These are phyloP conservation scores for Boletellus emodensis DNA, from an alignment of 768 basidiomycete genomes.

Conservation along the genomic window DNA sequence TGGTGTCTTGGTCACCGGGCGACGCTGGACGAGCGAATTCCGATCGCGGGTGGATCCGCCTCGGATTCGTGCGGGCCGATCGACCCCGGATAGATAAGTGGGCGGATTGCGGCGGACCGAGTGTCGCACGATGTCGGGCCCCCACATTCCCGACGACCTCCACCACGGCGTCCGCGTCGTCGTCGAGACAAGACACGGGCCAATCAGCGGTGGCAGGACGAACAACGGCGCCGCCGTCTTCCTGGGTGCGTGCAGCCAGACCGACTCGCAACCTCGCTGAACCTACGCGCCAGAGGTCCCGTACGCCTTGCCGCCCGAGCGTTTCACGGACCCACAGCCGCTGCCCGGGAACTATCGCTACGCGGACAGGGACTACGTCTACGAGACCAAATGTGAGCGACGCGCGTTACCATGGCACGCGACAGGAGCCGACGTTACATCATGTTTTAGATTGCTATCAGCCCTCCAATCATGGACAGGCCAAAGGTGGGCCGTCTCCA, in stretches of 20 bases:
- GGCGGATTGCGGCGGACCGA: too few species aligned
- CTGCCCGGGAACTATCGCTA: constrained; percentile 55
- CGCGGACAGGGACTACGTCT: constrained; percentile 55
- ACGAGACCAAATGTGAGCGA: constrained; percentile 52
- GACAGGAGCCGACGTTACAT: background rate
- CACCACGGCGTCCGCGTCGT: constrained; percentile 39
- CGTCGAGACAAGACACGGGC: constrained; percentile 54
- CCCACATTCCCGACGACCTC: constrained; percentile 59
- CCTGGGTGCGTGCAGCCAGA: constrained; percentile 28
- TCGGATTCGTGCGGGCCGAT: too few species aligned
- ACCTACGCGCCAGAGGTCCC: constrained; percentile 54
- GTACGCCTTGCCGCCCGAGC: constrained; percentile 60
- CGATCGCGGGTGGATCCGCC: too few species aligned
- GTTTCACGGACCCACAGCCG: constrained; percentile 60
- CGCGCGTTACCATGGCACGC: background rate
- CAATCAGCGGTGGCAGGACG: constrained; percentile 55
- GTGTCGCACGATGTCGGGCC: constrained; percentile 3
- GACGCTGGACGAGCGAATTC: too few species aligned
- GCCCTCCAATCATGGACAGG: constrained; percentile 62
- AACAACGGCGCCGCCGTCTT: constrained; percentile 60
- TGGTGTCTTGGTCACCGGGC: too few species aligned
- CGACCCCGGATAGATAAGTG: too few species aligned
- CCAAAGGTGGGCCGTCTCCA: constrained; percentile 36
- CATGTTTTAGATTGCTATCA: constrained; percentile 50
- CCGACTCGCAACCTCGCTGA: background rate